phyloP scores from a whole-genome alignment of 208 protist species.

The Cochliopodium minus region DNA sequence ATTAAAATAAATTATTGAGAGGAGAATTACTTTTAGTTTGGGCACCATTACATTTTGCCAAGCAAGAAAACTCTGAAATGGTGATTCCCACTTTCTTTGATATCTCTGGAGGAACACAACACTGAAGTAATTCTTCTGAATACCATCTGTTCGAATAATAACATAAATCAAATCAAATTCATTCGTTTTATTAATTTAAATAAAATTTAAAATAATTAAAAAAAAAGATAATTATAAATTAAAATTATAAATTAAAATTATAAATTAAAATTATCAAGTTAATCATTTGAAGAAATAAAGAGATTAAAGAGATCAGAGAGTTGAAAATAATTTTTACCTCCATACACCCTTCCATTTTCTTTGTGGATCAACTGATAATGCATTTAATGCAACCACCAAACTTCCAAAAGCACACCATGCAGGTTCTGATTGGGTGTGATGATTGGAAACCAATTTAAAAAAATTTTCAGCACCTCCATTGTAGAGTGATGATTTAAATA shows the following conservation, averaged over 20 bases:
- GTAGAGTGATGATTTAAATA: constrained; percentile 12
- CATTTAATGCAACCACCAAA: constrained; percentile 18
- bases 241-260: too few relatives aligned
- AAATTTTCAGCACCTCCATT: constrained; percentile 9
- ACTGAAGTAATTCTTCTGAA: constrained; percentile 15
- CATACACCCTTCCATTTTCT: constrained; percentile 14
- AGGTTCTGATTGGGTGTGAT: constrained; percentile 21
- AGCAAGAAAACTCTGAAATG: constrained; percentile 16
- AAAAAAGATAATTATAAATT: too few relatives aligned
- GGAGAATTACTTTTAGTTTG: neutral
- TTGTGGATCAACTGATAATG: constrained; percentile 14
- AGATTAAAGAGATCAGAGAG: too few relatives aligned
- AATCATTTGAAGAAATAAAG: too few relatives aligned
- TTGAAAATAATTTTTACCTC: too few relatives aligned
- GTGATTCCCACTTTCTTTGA: constrained; percentile 22
- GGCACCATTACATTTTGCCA: constrained; percentile 18
- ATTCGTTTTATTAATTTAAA: neutral
- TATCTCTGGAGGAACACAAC: constrained; percentile 4
- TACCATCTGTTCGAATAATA: too few relatives aligned
- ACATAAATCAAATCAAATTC: neutral
- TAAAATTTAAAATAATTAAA: too few relatives aligned
- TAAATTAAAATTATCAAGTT: too few relatives aligned
- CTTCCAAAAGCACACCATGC: constrained; percentile 19
- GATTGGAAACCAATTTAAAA: constrained; percentile 16
- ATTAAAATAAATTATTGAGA: neutral